Evolutionary conservation across 2,329 filamentous ascomycete genomes (phyloP).

Genomic region (Hymenoscyphus fraxineus): DNA sequence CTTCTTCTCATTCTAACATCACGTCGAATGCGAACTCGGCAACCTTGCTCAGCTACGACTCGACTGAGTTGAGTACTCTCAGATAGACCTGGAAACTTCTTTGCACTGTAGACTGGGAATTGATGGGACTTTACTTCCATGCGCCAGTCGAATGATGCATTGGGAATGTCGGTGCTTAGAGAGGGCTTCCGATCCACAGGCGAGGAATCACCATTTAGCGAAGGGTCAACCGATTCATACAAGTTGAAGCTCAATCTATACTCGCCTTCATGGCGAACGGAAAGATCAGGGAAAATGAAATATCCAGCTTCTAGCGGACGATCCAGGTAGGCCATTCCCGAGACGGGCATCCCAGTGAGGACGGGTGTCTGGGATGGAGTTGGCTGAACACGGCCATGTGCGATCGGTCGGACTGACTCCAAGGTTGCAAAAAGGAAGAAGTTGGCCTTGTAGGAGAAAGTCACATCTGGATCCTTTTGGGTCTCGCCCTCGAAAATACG

Average conservation of each 20-base stretch:
- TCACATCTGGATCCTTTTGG: slow-evolving; percentile 57
- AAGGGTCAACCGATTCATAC: slow-evolving; percentile 88
- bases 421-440: slow-evolving; percentile 96
- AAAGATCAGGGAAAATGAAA: slow-evolving; percentile 96
- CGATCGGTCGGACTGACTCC: slow-evolving; percentile 78
- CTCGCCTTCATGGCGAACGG: slow-evolving; percentile 89
- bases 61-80: slow-evolving; percentile 87
- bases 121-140: slow-evolving; percentile 84
- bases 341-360: slow-evolving; percentile 88
- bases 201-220: slow-evolving; percentile 66
- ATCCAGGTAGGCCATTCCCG: slow-evolving; percentile 93
- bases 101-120: slow-evolving; percentile 90
- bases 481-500: slow-evolving; percentile 76
- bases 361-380: slow-evolving; percentile 72
- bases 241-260: slow-evolving; percentile 90
- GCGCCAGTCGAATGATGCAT: slow-evolving; percentile 68
- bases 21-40: slow-evolving; percentile 89
- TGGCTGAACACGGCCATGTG: slow-evolving; percentile 70
- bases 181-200: slow-evolving; percentile 33
- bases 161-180: slow-evolving; percentile 41
- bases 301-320: slow-evolving; percentile 78
- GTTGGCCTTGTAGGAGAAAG: slow-evolving; percentile 90
- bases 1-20: slow-evolving; percentile 90
- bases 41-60: slow-evolving; percentile 92
- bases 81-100: slow-evolving; percentile 93